Base-by-base conservation (phyloP, 2,329 filamentous ascomycete genomes). In the Neopestalotiopsis clavispora region DNA sequence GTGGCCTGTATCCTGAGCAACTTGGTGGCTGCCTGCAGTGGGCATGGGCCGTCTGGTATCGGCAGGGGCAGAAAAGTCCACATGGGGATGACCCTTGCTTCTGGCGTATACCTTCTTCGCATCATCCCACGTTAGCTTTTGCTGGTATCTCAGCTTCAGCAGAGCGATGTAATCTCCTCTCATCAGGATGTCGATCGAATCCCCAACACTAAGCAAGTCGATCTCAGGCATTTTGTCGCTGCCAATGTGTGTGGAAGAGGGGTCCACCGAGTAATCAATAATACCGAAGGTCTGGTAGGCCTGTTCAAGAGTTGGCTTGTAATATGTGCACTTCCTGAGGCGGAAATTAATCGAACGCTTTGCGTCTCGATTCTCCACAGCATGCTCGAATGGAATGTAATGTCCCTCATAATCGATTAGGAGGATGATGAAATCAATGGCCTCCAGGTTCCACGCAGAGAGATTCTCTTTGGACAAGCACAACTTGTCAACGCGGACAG, bases 381-480 rank as follows among this genome's bases (percentile, higher is more conserved):
- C 77, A 0, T 86, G 77, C 17, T 91, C 85, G 63, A 92, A 81
- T 3, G 82, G 81, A 40, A 83, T 84, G 78, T 97, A 97, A 0
- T 83, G 84, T n/a, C 79, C 78, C 0, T 84, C 80, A 72, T 92
- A 92, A 45, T 87, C 86, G 58, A 96, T 86, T 28, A 97, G 82
- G 4, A 97, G 83, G 4, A 95, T 87, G 52, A 97, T 78, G 74
- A 95, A 95, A 42, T 94, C 91, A 0, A 84, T 79, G 0, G 84
- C 80, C 14, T 87, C 80, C 12, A 97, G 78, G 69, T 91, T 86
- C 94, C 94, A 97, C 1, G 94, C 92, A 74, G 91, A 86, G 79
- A 94, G 87, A 0, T 90, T 90, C 75, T 95, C 92, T 49, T 91
- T 86, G 0, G 93, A 91, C 13, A 97, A 87, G 0, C 87, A 90